Percentiles rank a stretch among this genome's conserved stretches.
Evolutionary conservation across 2,329 filamentous ascomycete genomes (phyloP).

Genomic region (Paraphaeosphaeria sporulosa): DNA sequence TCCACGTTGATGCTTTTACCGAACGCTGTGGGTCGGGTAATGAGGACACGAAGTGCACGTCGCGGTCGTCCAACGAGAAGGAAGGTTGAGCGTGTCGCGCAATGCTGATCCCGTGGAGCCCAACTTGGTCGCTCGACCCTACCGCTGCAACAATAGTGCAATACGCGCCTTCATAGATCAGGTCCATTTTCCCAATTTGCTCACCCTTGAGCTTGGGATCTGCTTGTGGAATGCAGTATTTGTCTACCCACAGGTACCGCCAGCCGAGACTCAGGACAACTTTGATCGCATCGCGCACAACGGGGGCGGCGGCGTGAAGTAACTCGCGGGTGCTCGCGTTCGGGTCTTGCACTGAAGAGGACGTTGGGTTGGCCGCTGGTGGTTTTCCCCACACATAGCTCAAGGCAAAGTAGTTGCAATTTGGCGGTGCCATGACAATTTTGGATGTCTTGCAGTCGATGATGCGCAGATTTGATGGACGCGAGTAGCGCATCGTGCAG

Average conservation of each 20-base stretch:
- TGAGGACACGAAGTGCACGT: slow-evolving; percentile 13
- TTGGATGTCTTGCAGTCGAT: slow-evolving; percentile 12
- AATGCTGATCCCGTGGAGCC: slow-evolving; percentile 16
- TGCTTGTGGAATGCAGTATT: slow-evolving; percentile 18
- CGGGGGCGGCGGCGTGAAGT: neutral
- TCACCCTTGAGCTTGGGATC: slow-evolving; percentile 15
- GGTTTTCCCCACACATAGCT: slow-evolving; percentile 4
- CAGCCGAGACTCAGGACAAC: slow-evolving; percentile 6
- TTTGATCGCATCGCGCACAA: slow-evolving; percentile 10
- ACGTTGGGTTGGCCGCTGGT: neutral
- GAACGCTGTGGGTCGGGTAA: slow-evolving; percentile 14
- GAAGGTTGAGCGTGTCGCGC: slow-evolving; percentile 2
- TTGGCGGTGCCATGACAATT: slow-evolving; percentile 17
- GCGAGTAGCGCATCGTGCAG: slow-evolving; percentile 12
- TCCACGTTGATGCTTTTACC: slow-evolving; percentile 19
- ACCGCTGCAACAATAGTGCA: slow-evolving; percentile 18
- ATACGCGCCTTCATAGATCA: slow-evolving; percentile 17
- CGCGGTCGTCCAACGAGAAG: neutral
- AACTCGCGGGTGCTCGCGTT: neutral
- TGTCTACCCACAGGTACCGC: slow-evolving; percentile 22
- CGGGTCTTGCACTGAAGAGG: neutral
- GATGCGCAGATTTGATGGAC: slow-evolving; percentile 1
- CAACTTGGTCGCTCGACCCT: slow-evolving; percentile 11
- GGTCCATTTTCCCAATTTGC: slow-evolving; percentile 16
- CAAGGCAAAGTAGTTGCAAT: slow-evolving; percentile 8